phyloP scores from a whole-genome alignment of 1,139 yeast species.

The Magnusiomyces suaveolens region DNA sequence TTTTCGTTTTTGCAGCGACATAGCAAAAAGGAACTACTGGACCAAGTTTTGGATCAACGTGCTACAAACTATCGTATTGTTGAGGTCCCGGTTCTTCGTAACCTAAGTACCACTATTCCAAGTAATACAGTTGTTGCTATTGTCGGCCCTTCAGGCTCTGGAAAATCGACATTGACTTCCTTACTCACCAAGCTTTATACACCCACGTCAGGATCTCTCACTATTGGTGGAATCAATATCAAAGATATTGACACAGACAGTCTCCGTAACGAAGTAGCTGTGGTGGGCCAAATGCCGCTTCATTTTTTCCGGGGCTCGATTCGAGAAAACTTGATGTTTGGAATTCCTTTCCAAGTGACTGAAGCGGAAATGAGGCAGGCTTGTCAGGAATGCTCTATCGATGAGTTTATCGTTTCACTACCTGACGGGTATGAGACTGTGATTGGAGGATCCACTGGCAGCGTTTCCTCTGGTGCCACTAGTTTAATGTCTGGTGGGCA shows the following conservation, averaged over 20 bases:
- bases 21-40: neutral
- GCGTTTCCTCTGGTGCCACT: conserved; percentile 27
- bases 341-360: conserved; percentile 33
- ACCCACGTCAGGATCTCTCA: conserved; percentile 48
- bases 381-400: conserved; percentile 28
- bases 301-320: conserved; percentile 64
- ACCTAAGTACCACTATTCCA: conserved; percentile 37
- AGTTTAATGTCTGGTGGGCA: conserved; percentile 66
- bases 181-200: conserved; percentile 55
- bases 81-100: conserved; percentile 15
- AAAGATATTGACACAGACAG: conserved; percentile 49
- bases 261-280: conserved; percentile 57
- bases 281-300: conserved; percentile 80
- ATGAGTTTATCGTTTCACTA: conserved; percentile 29
- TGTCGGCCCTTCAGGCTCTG: conserved; percentile 86
- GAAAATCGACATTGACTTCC: conserved; percentile 73
- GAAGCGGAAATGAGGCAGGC: conserved; percentile 28
- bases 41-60: neutral
- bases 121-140: conserved; percentile 69
- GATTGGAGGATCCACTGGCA: conserved; percentile 36
- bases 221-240: conserved; percentile 54
- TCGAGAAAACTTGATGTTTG: conserved; percentile 66
- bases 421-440: conserved; percentile 38
- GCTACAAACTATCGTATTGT: conserved; percentile 2
- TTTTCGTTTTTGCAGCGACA: neutral